Evolutionary conservation across 192 early-diverging fungal genomes (phyloP), one percentile per base, ranked within the genome.

Genomic region (Obelidium mucronatum): DNA sequence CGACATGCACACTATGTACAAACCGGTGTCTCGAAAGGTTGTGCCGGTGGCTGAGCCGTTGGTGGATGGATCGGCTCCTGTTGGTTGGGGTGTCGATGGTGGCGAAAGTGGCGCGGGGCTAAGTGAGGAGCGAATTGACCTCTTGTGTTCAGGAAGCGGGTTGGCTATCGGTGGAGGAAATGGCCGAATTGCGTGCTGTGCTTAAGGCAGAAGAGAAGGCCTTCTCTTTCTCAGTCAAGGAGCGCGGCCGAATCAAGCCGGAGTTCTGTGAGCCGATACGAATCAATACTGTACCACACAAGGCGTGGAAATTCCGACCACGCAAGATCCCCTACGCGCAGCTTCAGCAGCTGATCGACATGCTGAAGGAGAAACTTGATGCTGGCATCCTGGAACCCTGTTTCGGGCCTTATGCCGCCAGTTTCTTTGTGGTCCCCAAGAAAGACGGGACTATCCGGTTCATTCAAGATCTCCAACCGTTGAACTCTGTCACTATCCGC

Each of bases 361-460:
- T 63, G 26, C 61, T 63, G 5, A 15, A 39, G 61, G 61, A 63
- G 36, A 63, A 63, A 22, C 61, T 63, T 5, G 61, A 63, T 63
- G 61, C 61, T 2, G 31, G 31, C 8, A 39, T 63, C 6, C 13
- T 63, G 30, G 61, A 63, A 34, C 61, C 61, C 5, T 15, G 61
- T 30, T 39, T 36, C 17, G 61, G 61, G 2, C 11, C 31, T 22
- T 63, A 63, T 24, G 35, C 31, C 8, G 30, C 61, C 13, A 17
- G n/a, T 31, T 63, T 31, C 33, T 63, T 63, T 31, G 17, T 63
- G 5, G 61, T 63, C 8, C 36, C 36, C 8, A 63, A 63, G 61
- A 63, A 63, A 34, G 61, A 63, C 31, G 61, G 61, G 4, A 8
- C 33, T 3, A 17, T 63, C 5, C 61, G 61, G 5, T 63, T 63